Conservation (phyloP, 129 eudicot species). For the Saposhnikovia divaricata region DNA sequence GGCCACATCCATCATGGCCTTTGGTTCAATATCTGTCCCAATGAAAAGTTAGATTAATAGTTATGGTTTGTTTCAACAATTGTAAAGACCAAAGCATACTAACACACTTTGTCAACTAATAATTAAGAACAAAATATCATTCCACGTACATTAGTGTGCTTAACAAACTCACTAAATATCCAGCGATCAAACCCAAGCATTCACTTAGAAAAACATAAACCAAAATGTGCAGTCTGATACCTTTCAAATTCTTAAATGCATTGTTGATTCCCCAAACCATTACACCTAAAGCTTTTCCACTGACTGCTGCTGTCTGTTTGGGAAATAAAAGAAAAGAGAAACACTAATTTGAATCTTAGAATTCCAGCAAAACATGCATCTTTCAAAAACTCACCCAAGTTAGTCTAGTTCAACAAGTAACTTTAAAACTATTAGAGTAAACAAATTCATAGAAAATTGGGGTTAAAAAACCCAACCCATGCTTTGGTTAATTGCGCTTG, state of each 20-base stretch:
- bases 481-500: neutral
- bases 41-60: neutral
- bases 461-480: neutral
- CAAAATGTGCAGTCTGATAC: slow-evolving; percentile 25
- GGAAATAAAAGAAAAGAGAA: slow-evolving; percentile 13
- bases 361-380: neutral
- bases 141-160: neutral
- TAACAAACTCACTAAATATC: neutral
- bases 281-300: slow-evolving; percentile 36
- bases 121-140: neutral
- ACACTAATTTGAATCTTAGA: slow-evolving; percentile 5
- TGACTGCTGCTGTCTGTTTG: slow-evolving; percentile 36
- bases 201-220: neutral
- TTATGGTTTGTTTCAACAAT: neutral
- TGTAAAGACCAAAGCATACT: neutral
- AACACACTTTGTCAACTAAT: slow-evolving; percentile 1
- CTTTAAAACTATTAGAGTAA: neutral
- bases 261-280: slow-evolving; percentile 74
- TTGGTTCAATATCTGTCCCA: slow-evolving; percentile 64
- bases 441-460: neutral
- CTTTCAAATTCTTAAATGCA: slow-evolving; percentile 55
- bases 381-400: neutral
- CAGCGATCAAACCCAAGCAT: neutral
- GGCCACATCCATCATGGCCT: slow-evolving; percentile 64
- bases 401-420: neutral